phyloP scores from a whole-genome alignment of 345 rosid genomes.

The Rubroshorea leprosula region DNA sequence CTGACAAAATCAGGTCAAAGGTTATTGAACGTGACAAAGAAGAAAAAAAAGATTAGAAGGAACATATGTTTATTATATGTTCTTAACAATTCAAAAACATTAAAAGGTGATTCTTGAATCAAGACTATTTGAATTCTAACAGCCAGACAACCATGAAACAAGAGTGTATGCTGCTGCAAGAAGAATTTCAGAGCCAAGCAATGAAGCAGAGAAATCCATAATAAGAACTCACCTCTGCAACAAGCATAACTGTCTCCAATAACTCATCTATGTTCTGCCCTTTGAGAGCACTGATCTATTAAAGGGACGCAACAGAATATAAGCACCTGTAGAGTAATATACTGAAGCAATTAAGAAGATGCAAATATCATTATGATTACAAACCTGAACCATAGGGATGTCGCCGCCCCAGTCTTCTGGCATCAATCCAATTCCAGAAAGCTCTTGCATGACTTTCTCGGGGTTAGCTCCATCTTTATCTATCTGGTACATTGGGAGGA shows the following conservation, averaged over 20 bases:
- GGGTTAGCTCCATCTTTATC: conserved; percentile 98
- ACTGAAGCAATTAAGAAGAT: conserved; percentile 20
- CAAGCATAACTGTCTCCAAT: conserved; percentile 95
- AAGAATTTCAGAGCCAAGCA: background rate
- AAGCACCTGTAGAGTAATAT: conserved; percentile 18
- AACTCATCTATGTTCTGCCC: conserved; percentile 79
- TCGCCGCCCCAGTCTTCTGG: conserved; percentile 99
- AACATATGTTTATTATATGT: no score
- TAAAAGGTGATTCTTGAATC: no score
- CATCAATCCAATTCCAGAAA: conserved; percentile 91
- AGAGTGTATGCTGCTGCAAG: background rate
- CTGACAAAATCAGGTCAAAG: conserved; percentile 43
- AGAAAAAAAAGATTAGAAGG: background rate
- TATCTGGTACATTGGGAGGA: conserved; percentile 44
- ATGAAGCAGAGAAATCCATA: background rate
- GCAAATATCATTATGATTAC: conserved; percentile 16
- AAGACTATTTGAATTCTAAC: background rate
- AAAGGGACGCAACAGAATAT: conserved; percentile 18
- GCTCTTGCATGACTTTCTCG: conserved; percentile 96
- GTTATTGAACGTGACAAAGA: no score
- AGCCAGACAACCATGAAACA: background rate
- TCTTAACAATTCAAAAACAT: background rate
- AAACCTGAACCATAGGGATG: conserved; percentile 92
- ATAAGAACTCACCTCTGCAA: conserved; percentile 79
- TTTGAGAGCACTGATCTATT: conserved; percentile 95